Evolutionary conservation across 345 rosid species (phyloP), one percentile per base, ranked within the genome.

Genomic region (Acer saccharum): DNA sequence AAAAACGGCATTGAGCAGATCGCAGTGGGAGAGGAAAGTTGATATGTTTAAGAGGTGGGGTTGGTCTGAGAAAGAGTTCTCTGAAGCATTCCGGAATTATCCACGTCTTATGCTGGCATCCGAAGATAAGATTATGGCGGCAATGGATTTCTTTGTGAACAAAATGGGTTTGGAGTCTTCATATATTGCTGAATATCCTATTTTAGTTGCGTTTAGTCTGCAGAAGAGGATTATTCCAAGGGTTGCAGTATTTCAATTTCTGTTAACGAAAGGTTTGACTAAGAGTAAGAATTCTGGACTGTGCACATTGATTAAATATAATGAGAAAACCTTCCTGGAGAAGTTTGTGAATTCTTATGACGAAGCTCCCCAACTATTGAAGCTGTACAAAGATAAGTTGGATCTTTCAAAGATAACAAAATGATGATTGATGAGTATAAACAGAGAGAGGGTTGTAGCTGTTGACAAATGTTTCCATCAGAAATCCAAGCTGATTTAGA

Each of bases 41-140:
- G 44, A 57, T 41, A 41, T 46, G 48, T 78, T 27, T n/a, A 78
- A 54, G 82, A 73, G 48, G 52, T 84, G 83, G 85, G 85, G 85
- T 54, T 80, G 61, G 80, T 79, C 83, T 1, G 73, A 77, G 18
- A 77, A 78, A 60, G 84, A 80, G 63, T 20, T 79, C 46, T 23
- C 58, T 16, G 11, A 55, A 9, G 82, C 81, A 13, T 81, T 84
- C 48, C 1, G 14, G 20, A 58, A 18, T 35, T 1, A 41, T 71
- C 79, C 81, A 0, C 0, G 66, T 63, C 46, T 43, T 55, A 20
- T 81, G 76, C 7, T 4, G 0, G 0, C 18, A 0, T 75, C 79
- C 0, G 35, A 16, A 2, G 66, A 75, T 20, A 82, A 71, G 76
- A 78, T 82, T 62, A 57, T 17, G 7, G 70, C 52, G 0, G 20